These are phyloP conservation scores for Nothopassalora personata DNA, from an alignment of 2,329 filamentous ascomycete genomes.

Conservation along the genomic window DNA sequence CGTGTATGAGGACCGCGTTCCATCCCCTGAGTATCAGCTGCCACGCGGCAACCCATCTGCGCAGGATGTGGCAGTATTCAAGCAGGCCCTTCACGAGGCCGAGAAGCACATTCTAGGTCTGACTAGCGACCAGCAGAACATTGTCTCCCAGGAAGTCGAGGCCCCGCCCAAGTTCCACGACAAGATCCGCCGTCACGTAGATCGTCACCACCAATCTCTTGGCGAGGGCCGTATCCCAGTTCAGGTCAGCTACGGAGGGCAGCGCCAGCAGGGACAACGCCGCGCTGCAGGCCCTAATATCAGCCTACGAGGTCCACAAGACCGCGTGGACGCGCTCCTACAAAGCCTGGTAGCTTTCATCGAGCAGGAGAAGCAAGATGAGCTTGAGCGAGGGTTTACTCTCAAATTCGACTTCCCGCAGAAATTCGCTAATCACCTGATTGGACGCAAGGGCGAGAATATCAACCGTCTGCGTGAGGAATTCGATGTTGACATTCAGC, in stretches of 20 bases:
- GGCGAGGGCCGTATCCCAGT: constrained; percentile 51
- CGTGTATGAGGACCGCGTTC: constrained; percentile 65
- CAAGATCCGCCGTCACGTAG: constrained; percentile 57
- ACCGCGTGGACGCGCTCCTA: constrained; percentile 65
- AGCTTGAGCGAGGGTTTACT: constrained; percentile 86
- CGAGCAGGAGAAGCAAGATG: constrained; percentile 82
- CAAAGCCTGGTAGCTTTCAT: constrained; percentile 73
- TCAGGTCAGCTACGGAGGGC: constrained; percentile 48
- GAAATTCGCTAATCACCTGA: constrained; percentile 83
- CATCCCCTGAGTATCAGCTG: constrained; percentile 48
- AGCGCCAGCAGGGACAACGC: constrained; percentile 41
- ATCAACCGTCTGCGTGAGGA: constrained; percentile 65
- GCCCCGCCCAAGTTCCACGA: constrained; percentile 58
- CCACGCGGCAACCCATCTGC: constrained; percentile 52
- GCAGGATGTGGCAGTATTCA: constrained; percentile 52
- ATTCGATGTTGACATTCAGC: constrained; percentile 73
- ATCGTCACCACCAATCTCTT: constrained; percentile 49
- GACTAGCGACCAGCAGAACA: constrained; percentile 51
- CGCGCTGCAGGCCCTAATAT: constrained; percentile 43
- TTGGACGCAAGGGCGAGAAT: constrained; percentile 62
- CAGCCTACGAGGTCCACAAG: constrained; percentile 70
- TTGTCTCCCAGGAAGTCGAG: constrained; percentile 50
- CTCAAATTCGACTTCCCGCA: constrained; percentile 88
- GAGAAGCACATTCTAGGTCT: constrained; percentile 51
- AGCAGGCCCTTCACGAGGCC: constrained; percentile 54